Percentiles rank a stretch among this genome's conserved stretches.
Conservation (phyloP, 495 filamentous ascomycete species). For the Cercophora samala region DNA sequence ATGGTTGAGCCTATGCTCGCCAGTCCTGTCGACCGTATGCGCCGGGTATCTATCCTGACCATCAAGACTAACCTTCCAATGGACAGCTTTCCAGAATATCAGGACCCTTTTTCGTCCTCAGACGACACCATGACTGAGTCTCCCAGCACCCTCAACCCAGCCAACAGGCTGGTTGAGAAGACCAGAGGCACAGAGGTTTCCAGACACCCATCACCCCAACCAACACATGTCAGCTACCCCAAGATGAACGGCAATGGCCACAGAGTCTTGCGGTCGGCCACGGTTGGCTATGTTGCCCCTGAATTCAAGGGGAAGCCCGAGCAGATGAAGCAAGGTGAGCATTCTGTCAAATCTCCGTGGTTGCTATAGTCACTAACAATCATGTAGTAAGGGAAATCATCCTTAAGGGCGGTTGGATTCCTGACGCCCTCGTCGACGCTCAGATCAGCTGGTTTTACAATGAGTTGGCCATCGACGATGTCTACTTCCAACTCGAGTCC, state of each 20-base stretch:
- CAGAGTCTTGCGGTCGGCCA: conserved; percentile 75
- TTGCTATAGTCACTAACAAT: conserved; percentile 23
- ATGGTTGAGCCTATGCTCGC: conserved; percentile 14
- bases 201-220: conserved; percentile 78
- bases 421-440: conserved; percentile 71
- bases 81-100: conserved; percentile 41
- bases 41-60: conserved; percentile 36
- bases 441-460: conserved; percentile 97
- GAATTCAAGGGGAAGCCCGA: conserved; percentile 91
- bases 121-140: conserved; percentile 35
- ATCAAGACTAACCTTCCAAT: conserved; percentile 45
- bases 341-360: background rate
- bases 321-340: conserved; percentile 85
- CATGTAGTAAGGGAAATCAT: conserved; percentile 43
- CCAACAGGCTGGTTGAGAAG: conserved; percentile 37
- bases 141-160: conserved; percentile 22
- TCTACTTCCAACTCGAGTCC: conserved; percentile 94
- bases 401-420: conserved; percentile 67
- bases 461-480: conserved; percentile 94
- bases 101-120: conserved; percentile 38
- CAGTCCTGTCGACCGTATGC: conserved; percentile 25
- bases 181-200: conserved; percentile 28
- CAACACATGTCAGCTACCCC: conserved; percentile 70
- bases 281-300: conserved; percentile 92
- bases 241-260: conserved; percentile 55